A percentile compares a stretch with the other conserved stretches of the same genome.
Evolutionary conservation across 805 yeast genomes (phyloP).

Genomic region (Ogataea salicorniae): DNA sequence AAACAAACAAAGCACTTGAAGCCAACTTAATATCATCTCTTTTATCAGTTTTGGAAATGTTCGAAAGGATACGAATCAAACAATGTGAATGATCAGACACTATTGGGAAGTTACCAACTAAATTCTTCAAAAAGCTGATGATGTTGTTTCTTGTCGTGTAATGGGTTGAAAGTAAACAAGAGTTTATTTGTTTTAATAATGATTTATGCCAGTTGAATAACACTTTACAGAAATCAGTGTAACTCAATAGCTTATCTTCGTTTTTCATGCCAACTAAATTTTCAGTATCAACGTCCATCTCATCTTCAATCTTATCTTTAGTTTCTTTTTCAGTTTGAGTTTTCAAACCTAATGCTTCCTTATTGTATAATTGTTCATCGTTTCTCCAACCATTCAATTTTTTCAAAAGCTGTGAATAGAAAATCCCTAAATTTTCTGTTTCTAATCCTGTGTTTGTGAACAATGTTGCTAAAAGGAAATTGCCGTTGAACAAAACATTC

Average conservation of each 20-base stretch:
- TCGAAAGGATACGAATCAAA: slow-evolving; percentile 42
- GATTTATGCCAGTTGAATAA: slow-evolving; percentile 53
- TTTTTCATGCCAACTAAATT: slow-evolving; percentile 12
- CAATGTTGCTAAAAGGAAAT: slow-evolving; percentile 47
- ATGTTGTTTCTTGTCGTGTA: slow-evolving; percentile 80
- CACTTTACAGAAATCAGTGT: slow-evolving; percentile 33
- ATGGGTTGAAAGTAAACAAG: slow-evolving; percentile 44
- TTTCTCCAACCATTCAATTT: slow-evolving; percentile 35
- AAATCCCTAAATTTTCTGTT: slow-evolving; percentile 77
- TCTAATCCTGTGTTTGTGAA: slow-evolving; percentile 70
- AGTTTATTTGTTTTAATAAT: slow-evolving; percentile 39
- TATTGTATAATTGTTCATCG: slow-evolving; percentile 27
- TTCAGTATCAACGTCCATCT: slow-evolving; percentile 3
- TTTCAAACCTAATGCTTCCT: slow-evolving; percentile 21
- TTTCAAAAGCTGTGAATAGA: slow-evolving; percentile 54
- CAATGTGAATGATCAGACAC: slow-evolving; percentile 60
- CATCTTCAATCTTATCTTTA: slow-evolving; percentile 1
- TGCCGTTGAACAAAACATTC: slow-evolving; percentile 41
- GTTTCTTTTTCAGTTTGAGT: slow-evolving; percentile 6
- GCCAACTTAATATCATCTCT: slow-evolving; percentile 82
- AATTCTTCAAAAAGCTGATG: slow-evolving; percentile 66
- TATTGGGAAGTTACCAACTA: slow-evolving; percentile 56
- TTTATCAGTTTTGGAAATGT: slow-evolving; percentile 45
- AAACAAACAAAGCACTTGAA: slow-evolving; percentile 65
- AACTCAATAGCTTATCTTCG: slow-evolving; percentile 21